phyloP scores from a whole-genome alignment of 2,329 filamentous ascomycete genomes.

The Diaporthe humulicola region DNA sequence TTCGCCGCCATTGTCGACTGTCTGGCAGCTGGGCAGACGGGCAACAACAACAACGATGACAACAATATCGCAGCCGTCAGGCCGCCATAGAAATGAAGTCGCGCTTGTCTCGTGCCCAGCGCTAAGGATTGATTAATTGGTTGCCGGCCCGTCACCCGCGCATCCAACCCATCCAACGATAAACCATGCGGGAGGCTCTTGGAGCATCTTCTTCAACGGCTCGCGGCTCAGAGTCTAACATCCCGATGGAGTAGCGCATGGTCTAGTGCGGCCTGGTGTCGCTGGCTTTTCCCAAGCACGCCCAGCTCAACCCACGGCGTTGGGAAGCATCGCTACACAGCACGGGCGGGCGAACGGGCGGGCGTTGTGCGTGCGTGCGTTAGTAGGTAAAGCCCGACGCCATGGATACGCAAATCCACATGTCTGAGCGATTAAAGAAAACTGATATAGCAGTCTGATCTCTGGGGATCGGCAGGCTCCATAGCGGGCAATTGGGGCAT shows the following conservation, averaged over 20 bases:
- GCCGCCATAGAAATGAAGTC: slow-evolving; percentile 15
- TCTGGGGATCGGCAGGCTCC: not conserved
- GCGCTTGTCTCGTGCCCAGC: slow-evolving; percentile 15
- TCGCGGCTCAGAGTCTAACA: slow-evolving; percentile 16
- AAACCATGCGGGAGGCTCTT: slow-evolving; percentile 9
- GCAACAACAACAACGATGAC: not conserved
- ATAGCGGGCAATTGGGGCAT: not conserved
- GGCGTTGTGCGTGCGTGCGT: not conserved
- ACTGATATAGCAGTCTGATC: not conserved
- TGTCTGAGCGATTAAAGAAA: not conserved
- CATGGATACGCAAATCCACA: not conserved
- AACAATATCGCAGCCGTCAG: not conserved
- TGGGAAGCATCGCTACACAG: not conserved
- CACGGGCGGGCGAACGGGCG: not conserved
- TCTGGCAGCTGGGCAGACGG: not conserved
- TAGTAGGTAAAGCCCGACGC: not conserved
- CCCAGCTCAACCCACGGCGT: not conserved
- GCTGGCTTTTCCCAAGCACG: not conserved
- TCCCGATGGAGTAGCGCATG: slow-evolving; percentile 3
- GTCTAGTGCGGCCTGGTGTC: not conserved
- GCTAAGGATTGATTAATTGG: slow-evolving; percentile 8
- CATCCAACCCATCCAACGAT: slow-evolving; percentile 6
- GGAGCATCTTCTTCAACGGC: slow-evolving; percentile 11
- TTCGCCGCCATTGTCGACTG: not conserved
- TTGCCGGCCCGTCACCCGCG: slow-evolving; percentile 17